Evolutionary conservation across 306 rosid genomes (phyloP).

Genomic region (Senna siamea): DNA sequence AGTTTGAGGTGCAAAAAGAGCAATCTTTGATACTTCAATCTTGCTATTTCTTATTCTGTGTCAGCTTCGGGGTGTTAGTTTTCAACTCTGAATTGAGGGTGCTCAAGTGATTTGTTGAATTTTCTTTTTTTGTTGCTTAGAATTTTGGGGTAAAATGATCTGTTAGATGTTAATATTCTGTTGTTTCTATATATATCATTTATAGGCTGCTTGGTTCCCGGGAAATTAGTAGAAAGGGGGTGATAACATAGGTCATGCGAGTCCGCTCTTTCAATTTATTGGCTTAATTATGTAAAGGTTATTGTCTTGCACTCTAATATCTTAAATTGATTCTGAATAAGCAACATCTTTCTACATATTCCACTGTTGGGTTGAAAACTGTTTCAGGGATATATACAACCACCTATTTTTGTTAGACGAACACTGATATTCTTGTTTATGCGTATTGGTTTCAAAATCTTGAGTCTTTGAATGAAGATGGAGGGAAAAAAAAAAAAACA

Average conservation of each 20-base stretch:
- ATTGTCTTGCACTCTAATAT: too few species aligned
- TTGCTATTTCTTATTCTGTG: background rate
- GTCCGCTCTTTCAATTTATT: background rate
- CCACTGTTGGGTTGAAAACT: too few species aligned
- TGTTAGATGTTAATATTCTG: background rate
- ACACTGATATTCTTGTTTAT: background rate
- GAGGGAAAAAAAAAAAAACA: background rate
- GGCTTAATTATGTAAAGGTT: background rate
- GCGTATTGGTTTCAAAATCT: background rate
- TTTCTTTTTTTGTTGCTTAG: background rate
- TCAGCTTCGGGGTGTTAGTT: background rate
- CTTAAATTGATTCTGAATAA: too few species aligned
- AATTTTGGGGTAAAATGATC: background rate
- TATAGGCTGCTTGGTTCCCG: constrained; percentile 17
- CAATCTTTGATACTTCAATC: background rate
- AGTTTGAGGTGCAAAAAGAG: constrained; percentile 29
- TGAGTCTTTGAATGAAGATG: background rate
- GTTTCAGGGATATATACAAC: background rate
- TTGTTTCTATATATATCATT: background rate
- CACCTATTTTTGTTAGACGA: background rate
- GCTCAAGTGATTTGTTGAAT: too few species aligned
- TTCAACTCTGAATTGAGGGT: constrained; percentile 7
- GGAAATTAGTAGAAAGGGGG: constrained; percentile 18
- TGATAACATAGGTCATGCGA: too few species aligned
- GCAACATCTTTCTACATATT: too few species aligned